Percentiles rank a stretch among this genome's conserved stretches.
Evolutionary conservation across 805 yeast genomes (phyloP).

Genomic region (Lachancea sp.): DNA sequence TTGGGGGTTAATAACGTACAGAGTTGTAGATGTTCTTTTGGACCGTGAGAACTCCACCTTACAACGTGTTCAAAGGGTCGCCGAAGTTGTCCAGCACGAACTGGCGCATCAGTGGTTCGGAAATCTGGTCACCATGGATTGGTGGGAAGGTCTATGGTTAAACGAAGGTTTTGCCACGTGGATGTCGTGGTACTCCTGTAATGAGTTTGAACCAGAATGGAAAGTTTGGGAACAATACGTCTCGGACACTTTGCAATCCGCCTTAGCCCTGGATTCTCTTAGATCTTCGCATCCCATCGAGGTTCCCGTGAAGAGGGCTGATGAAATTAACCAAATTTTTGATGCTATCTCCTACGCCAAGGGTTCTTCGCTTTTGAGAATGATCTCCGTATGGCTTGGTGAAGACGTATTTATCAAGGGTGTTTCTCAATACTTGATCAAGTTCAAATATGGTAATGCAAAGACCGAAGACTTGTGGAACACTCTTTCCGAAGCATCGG

Average conservation of each 20-base stretch:
- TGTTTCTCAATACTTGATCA: slow-evolving; percentile 68
- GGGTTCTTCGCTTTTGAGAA: slow-evolving; percentile 72
- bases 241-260: slow-evolving; percentile 66
- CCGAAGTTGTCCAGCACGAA: slow-evolving; percentile 84
- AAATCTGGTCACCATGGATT: slow-evolving; percentile 83
- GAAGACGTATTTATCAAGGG: slow-evolving; percentile 73
- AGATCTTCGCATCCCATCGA: slow-evolving; percentile 84
- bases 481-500: slow-evolving; percentile 61
- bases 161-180: slow-evolving; percentile 89
- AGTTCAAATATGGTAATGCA: slow-evolving; percentile 73
- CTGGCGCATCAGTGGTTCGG: slow-evolving; percentile 93
- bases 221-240: slow-evolving; percentile 83
- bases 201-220: slow-evolving; percentile 75
- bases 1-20: slow-evolving; percentile 73
- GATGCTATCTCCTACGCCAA: slow-evolving; percentile 79
- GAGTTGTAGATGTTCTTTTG: slow-evolving; percentile 66
- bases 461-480: slow-evolving; percentile 73
- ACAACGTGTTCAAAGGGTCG: slow-evolving; percentile 63
- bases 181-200: slow-evolving; percentile 84
- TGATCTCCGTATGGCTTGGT: slow-evolving; percentile 76
- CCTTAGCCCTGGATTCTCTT: slow-evolving; percentile 67
- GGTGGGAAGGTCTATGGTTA: slow-evolving; percentile 89
- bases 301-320: slow-evolving; percentile 72
- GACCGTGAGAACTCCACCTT: slow-evolving; percentile 66
- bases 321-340: slow-evolving; percentile 76